A percentile compares a stretch with the other conserved stretches of the same genome.
phyloP scores from a whole-genome alignment of 495 filamentous ascomycete genomes.

The Podospora comata region DNA sequence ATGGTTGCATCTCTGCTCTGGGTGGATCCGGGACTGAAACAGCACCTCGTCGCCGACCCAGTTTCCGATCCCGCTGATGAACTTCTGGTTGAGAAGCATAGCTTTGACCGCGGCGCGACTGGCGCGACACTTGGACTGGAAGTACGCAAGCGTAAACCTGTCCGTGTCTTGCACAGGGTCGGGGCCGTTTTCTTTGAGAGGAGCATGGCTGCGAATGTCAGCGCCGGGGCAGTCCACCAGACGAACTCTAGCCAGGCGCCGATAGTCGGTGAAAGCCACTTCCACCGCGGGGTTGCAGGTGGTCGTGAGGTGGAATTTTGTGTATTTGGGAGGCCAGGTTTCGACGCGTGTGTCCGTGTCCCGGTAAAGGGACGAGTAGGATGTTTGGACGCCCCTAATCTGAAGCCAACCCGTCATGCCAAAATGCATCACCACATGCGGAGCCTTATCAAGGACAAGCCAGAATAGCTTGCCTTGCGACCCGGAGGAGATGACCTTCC shows the following conservation, averaged over 20 bases:
- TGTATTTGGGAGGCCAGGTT: constrained; percentile 85
- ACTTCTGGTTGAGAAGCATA: constrained; percentile 80
- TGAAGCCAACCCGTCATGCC: constrained; percentile 92
- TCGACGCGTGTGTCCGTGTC: constrained; percentile 37
- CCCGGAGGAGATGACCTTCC: constrained; percentile 68
- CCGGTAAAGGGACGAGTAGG: constrained; percentile 48
- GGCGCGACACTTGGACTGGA: constrained; percentile 62
- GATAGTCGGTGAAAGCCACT: constrained; percentile 78
- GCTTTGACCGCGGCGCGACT: constrained; percentile 85
- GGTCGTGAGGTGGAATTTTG: constrained; percentile 72
- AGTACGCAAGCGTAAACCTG: constrained; percentile 67
- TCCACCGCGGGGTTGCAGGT: constrained; percentile 59
- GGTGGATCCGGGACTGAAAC: constrained; percentile 82
- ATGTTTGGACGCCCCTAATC: constrained; percentile 69
- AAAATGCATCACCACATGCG: constrained; percentile 88
- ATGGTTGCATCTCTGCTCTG: constrained; percentile 86
- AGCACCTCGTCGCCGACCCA: constrained; percentile 96
- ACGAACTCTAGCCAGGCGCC: constrained; percentile 72
- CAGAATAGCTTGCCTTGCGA: constrained; percentile 98
- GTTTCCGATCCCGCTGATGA: constrained; percentile 90
- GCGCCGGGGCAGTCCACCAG: constrained; percentile 74
- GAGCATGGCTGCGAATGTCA: constrained; percentile 70
- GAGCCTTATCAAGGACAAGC: constrained; percentile 54
- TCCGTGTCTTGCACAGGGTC: constrained; percentile 86
- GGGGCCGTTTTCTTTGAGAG: constrained; percentile 85